These are phyloP conservation scores for Alliaria petiolata DNA, from an alignment of 345 rosid genomes.

Conservation along the genomic window DNA sequence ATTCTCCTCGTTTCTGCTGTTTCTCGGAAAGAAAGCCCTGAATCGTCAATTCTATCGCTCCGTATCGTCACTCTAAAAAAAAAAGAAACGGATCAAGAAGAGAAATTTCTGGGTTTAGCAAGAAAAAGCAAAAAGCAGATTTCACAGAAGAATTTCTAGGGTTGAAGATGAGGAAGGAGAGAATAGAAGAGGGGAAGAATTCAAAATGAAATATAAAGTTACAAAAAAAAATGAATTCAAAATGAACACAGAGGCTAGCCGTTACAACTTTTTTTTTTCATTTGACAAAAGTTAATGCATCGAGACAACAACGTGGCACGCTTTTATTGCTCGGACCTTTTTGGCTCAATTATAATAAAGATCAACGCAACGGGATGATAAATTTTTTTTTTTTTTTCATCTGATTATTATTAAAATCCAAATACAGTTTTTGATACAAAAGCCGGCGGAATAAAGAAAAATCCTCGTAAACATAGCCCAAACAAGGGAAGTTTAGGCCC, in stretches of 20 bases:
- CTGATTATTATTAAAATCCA: too few species aligned
- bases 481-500: too few species aligned
- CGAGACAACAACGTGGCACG: neutral
- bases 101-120: neutral
- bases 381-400: too few species aligned
- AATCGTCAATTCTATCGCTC: neutral
- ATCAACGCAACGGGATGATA: too few species aligned
- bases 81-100: neutral
- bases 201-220: neutral
- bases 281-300: neutral
- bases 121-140: neutral
- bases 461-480: too few species aligned
- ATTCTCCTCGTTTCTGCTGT: constrained; percentile 20
- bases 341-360: too few species aligned
- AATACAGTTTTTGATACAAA: too few species aligned
- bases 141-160: neutral
- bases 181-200: neutral
- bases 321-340: too few species aligned
- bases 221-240: neutral
- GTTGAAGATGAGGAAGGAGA: neutral
- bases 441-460: too few species aligned
- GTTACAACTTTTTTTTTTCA: constrained; percentile 9
- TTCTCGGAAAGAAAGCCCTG: neutral
- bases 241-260: neutral
- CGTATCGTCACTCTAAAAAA: neutral